Conservation (phyloP, 306 rosid genomes). For the Citrullus amarus region DNA sequence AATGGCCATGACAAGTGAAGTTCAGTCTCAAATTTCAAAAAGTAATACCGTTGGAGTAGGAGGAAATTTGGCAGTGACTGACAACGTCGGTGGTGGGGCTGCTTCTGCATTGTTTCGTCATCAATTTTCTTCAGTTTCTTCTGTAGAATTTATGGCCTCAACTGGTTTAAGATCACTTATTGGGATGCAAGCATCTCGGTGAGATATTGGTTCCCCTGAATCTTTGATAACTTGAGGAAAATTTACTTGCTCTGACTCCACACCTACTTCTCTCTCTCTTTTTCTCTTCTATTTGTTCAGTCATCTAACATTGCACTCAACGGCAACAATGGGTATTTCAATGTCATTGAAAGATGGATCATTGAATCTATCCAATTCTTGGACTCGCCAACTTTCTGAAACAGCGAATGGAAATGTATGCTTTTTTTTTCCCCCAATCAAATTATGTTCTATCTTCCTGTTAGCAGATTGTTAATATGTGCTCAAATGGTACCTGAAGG, state of each 20-base stretch:
- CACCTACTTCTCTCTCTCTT: neutral
- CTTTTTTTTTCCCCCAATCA: neutral
- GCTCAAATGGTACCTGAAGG: neutral
- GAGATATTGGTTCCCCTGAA: slow-evolving; percentile 12
- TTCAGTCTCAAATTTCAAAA: slow-evolving; percentile 79
- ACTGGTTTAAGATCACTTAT: slow-evolving; percentile 72
- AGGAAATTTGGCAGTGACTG: slow-evolving; percentile 81
- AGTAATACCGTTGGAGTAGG: slow-evolving; percentile 39
- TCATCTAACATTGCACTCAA: slow-evolving; percentile 55
- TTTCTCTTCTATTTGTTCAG: slow-evolving; percentile 26
- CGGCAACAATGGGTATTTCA: slow-evolving; percentile 72
- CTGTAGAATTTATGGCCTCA: slow-evolving; percentile 65
- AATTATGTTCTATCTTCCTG: neutral
- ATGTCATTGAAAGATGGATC: slow-evolving; percentile 81
- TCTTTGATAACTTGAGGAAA: slow-evolving; percentile 4
- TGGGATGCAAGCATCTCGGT: slow-evolving; percentile 87
- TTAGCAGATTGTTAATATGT: neutral
- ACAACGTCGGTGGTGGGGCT: slow-evolving; percentile 70
- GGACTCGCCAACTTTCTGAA: slow-evolving; percentile 91
- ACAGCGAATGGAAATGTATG: slow-evolving; percentile 69
- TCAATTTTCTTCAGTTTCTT: slow-evolving; percentile 58
- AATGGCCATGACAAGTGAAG: slow-evolving; percentile 91
- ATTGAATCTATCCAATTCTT: slow-evolving; percentile 72
- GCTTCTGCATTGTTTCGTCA: slow-evolving; percentile 67
- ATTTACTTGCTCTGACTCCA: neutral